Evolutionary conservation across 2,329 filamentous ascomycete species (phyloP).

Genomic region (Penicillium sp.): DNA sequence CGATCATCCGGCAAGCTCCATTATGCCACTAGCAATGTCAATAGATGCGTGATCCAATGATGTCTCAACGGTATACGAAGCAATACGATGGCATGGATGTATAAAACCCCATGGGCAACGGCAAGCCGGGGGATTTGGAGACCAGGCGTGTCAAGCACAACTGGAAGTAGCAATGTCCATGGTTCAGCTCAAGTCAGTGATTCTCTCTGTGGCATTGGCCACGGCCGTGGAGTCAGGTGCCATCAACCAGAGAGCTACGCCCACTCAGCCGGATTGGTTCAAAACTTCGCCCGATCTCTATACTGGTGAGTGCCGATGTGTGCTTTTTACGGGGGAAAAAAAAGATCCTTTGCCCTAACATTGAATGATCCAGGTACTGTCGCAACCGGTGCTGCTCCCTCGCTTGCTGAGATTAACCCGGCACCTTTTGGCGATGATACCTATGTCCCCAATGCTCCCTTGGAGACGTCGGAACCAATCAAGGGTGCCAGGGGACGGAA

Average conservation of each 20-base stretch:
- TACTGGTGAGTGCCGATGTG: conserved; percentile 9
- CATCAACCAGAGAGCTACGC: conserved; percentile 9
- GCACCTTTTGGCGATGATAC: conserved; percentile 65
- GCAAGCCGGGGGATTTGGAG: neutral
- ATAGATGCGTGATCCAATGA: neutral
- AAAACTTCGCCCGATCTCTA: conserved; percentile 18
- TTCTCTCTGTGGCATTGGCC: conserved; percentile 9
- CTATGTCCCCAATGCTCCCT: conserved; percentile 69
- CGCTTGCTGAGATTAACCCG: conserved; percentile 71
- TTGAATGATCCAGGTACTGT: conserved; percentile 6
- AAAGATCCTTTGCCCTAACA: neutral
- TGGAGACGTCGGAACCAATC: conserved; percentile 73
- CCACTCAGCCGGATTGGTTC: conserved; percentile 18
- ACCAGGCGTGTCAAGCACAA: neutral
- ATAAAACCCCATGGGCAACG: neutral
- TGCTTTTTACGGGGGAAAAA: too few relatives aligned
- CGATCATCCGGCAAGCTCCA: neutral
- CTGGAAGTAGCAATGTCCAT: conserved; percentile 4
- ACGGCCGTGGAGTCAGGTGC: conserved; percentile 7
- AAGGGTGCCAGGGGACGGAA: conserved; percentile 61
- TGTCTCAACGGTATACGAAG: neutral
- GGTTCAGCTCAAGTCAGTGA: conserved; percentile 6
- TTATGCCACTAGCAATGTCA: neutral
- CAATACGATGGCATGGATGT: neutral
- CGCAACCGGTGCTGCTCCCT: conserved; percentile 69